Conservation (phyloP, 2,329 filamentous ascomycete species). For the Cordyceps tenuipes region DNA sequence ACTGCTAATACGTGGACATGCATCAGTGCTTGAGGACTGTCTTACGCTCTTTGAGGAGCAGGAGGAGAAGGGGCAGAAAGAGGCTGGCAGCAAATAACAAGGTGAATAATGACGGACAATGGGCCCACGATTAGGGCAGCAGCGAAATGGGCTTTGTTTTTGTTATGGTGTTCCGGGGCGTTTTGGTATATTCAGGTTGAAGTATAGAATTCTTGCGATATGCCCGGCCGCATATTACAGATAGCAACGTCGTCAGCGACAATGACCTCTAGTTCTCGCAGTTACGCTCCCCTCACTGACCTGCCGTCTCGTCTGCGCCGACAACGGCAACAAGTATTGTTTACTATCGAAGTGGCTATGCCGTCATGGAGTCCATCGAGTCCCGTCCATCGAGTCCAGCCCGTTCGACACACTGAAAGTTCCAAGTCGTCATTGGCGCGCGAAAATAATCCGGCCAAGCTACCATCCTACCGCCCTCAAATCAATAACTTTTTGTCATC, state of each 20-base stretch:
- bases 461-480: background rate
- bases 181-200: background rate
- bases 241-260: background rate
- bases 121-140: background rate
- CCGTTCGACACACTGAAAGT: background rate
- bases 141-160: background rate
- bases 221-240: background rate
- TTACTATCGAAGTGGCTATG: background rate
- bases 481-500: background rate
- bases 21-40: slow-evolving; percentile 30
- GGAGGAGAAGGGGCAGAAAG: slow-evolving; percentile 17
- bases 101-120: background rate
- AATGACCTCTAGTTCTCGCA: background rate
- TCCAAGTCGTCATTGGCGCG: background rate
- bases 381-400: background rate
- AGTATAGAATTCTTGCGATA: background rate
- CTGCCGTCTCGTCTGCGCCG: no score
- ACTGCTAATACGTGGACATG: background rate
- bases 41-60: slow-evolving; percentile 37
- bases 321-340: background rate
- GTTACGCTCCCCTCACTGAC: background rate
- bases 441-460: background rate
- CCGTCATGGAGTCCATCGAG: background rate
- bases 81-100: background rate
- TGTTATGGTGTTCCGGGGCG: background rate